Conservation (phyloP, 495 filamentous ascomycete genomes). For the Penicillium nucicola region DNA sequence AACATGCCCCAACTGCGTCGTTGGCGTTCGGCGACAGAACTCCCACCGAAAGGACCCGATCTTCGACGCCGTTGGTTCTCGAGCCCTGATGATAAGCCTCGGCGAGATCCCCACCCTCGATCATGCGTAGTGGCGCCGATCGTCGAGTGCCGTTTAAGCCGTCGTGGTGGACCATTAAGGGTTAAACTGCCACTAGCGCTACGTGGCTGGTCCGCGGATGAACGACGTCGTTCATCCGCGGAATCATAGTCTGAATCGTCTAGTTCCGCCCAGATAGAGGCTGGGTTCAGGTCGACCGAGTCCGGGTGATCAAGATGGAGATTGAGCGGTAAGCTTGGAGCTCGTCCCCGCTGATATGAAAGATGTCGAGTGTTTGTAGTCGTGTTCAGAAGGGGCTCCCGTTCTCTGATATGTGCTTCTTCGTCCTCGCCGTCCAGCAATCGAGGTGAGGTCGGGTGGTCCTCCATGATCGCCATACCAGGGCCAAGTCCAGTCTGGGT, state of each 20-base stretch:
- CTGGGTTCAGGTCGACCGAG: slow-evolving; percentile 37
- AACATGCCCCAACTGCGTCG: slow-evolving; percentile 7
- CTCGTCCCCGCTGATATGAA: slow-evolving; percentile 25
- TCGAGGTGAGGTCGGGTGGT: slow-evolving; percentile 22
- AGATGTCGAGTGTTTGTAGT: slow-evolving; percentile 13
- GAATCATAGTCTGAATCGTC: slow-evolving; percentile 43
- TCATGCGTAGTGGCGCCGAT: slow-evolving; percentile 24
- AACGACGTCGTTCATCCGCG: slow-evolving; percentile 11
- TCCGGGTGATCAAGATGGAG: slow-evolving; percentile 23
- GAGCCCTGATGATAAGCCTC: slow-evolving; percentile 5
- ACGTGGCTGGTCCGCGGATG: slow-evolving; percentile 22
- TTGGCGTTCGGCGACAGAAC: slow-evolving; percentile 20
- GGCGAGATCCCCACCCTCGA: slow-evolving; percentile 23
- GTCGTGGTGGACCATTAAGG: slow-evolving; percentile 16
- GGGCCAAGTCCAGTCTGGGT: slow-evolving; percentile 42
- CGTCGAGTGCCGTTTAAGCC: slow-evolving; percentile 23
- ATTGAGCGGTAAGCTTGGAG: slow-evolving; percentile 39
- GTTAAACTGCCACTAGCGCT: slow-evolving; percentile 25
- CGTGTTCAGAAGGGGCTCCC: slow-evolving; percentile 35
- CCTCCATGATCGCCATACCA: slow-evolving; percentile 43
- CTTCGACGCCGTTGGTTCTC: slow-evolving; percentile 20
- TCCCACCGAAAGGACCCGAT: slow-evolving; percentile 25
- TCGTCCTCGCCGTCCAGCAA: slow-evolving; percentile 28
- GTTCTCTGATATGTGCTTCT: slow-evolving; percentile 33
- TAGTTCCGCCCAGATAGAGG: slow-evolving; percentile 50